Percentiles rank a stretch among this genome's conserved stretches.
Conservation (phyloP, 106 monocot species). For the Cymbidium sinense region DNA sequence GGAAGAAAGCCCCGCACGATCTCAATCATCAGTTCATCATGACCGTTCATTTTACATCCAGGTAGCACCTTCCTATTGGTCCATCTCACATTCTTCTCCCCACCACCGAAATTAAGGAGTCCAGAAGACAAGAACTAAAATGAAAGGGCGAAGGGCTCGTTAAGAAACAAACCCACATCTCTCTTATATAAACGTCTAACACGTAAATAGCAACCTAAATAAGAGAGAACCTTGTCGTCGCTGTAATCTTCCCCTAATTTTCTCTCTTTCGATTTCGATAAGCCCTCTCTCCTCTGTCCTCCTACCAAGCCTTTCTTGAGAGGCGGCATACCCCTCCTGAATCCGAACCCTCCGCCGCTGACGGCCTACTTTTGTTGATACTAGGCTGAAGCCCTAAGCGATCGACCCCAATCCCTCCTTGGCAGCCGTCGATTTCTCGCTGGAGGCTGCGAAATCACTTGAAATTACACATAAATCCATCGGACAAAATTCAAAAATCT, state of each 20-base stretch:
- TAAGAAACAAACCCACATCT: neutral
- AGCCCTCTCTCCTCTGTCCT: constrained; percentile 1
- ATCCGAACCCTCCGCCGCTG: constrained; percentile 14
- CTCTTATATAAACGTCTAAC: neutral
- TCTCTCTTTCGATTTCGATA: constrained; percentile 5
- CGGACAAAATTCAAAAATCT: constrained; percentile 13
- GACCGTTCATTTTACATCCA: neutral
- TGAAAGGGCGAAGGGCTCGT: neutral
- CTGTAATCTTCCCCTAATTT: constrained; percentile 6
- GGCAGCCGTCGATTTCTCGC: neutral
- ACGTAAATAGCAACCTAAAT: constrained; percentile 7
- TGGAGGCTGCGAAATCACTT: neutral
- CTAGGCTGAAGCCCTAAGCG: neutral
- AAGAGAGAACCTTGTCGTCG: neutral
- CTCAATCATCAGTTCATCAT: neutral
- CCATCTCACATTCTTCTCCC: neutral
- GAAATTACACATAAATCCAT: constrained; percentile 8
- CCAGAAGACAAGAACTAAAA: neutral
- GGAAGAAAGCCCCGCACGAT: neutral
- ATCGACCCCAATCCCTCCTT: neutral
- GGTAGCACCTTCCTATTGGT: neutral
- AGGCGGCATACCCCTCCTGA: constrained; percentile 12
- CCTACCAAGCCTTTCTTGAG: neutral
- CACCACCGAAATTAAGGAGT: neutral
- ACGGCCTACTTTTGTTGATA: constrained; percentile 14